phyloP scores from a whole-genome alignment of 2,329 filamentous ascomycete species.

The Coniochaeta sp. region DNA sequence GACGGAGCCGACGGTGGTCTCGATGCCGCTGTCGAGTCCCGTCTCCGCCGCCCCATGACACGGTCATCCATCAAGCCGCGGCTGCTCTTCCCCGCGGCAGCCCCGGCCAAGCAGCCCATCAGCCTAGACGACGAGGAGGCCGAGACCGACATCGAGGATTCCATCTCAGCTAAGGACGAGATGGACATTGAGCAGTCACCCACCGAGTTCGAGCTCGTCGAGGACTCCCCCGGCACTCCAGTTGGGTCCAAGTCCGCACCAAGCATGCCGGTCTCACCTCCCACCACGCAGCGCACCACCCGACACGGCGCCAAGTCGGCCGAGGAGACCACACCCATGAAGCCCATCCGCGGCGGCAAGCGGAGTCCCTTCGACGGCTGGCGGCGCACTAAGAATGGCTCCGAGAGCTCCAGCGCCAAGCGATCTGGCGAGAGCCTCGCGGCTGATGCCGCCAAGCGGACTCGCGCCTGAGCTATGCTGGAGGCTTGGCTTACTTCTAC shows the following conservation, averaged over 20 bases:
- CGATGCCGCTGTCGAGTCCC: slow-evolving; percentile 23
- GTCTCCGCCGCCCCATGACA: slow-evolving; percentile 41
- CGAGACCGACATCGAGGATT: slow-evolving; percentile 50
- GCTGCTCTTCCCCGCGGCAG: slow-evolving; percentile 53
- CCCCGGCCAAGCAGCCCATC: slow-evolving; percentile 27
- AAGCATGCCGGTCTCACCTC: slow-evolving; percentile 40
- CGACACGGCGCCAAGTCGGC: slow-evolving; percentile 45
- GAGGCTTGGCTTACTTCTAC: slow-evolving; percentile 1
- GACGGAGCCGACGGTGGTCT: slow-evolving; percentile 22
- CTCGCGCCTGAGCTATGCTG: slow-evolving; percentile 12
- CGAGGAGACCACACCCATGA: slow-evolving; percentile 33
- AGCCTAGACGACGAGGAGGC: slow-evolving; percentile 50
- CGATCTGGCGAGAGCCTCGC: slow-evolving; percentile 29
- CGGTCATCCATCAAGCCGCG: slow-evolving; percentile 66
- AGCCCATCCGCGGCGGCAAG: slow-evolving; percentile 23
- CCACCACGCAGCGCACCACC: slow-evolving; percentile 52
- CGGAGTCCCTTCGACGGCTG: slow-evolving; percentile 60
- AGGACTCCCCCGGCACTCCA: slow-evolving; percentile 38
- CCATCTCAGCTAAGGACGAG: slow-evolving; percentile 22
- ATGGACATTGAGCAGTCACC: slow-evolving; percentile 18
- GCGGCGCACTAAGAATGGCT: slow-evolving; percentile 54
- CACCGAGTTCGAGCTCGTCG: slow-evolving; percentile 29
- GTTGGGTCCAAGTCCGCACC: slow-evolving; percentile 48
- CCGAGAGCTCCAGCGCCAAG: slow-evolving; percentile 31
- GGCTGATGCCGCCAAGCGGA: slow-evolving; percentile 30